Evolutionary conservation across 2,329 filamentous ascomycete species (phyloP).

Genomic region (Penicillium vulpinum): DNA sequence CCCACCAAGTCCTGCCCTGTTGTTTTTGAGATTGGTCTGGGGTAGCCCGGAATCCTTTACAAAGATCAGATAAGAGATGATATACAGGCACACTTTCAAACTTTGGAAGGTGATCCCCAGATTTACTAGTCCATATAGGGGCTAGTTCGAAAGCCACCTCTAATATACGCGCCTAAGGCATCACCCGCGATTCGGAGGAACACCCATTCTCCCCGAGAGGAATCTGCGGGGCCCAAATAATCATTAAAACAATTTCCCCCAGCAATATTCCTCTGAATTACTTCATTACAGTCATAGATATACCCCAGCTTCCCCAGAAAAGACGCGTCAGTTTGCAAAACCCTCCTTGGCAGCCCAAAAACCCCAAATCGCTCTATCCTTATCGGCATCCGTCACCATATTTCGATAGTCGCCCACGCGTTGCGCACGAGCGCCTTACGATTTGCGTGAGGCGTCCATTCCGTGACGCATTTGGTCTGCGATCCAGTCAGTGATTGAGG

Average conservation of each 20-base stretch:
- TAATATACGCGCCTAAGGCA: conserved; percentile 6
- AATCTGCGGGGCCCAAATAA: conserved; percentile 6
- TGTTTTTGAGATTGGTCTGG: background rate
- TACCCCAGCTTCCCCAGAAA: background rate
- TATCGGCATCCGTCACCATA: conserved; percentile 2
- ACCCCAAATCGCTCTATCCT: background rate
- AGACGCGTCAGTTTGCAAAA: background rate
- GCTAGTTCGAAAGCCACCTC: conserved; percentile 1
- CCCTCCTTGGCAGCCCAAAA: background rate
- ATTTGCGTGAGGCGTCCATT: conserved; percentile 1
- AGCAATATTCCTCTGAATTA: background rate
- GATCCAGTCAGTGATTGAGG: background rate
- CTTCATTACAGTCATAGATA: background rate
- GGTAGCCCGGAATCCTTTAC: no score
- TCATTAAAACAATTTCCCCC: background rate
- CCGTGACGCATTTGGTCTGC: conserved; percentile 8
- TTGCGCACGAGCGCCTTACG: conserved; percentile 1
- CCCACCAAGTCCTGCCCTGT: no score
- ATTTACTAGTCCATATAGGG: background rate
- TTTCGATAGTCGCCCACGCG: background rate
- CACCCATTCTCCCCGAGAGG: conserved; percentile 7
- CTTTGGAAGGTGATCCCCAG: background rate
- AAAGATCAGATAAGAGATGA: background rate
- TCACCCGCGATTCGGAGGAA: background rate
- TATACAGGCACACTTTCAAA: background rate